Conservation (phyloP, 2,329 filamentous ascomycete species). For the Pestalotiopsis sp. region DNA sequence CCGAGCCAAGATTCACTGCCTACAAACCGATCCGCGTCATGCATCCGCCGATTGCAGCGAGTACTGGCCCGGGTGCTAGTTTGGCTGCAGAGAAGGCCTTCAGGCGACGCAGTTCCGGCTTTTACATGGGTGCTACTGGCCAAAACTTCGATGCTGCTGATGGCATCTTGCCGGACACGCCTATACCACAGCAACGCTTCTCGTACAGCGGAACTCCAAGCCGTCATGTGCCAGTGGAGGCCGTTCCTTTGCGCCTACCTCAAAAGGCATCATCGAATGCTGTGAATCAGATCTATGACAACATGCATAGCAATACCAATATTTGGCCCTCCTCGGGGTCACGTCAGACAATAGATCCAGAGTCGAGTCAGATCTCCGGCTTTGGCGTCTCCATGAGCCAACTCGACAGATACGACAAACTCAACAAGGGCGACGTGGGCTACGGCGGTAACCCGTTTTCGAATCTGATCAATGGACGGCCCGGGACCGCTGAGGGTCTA, state of each 20-base stretch:
- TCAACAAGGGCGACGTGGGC: slow-evolving; percentile 65
- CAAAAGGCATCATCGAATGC: slow-evolving; percentile 22
- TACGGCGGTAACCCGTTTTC: slow-evolving; percentile 61
- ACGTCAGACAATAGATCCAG: slow-evolving; percentile 35
- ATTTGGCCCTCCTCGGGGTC: slow-evolving; percentile 20
- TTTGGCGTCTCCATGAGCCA: slow-evolving; percentile 13
- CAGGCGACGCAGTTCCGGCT: slow-evolving; percentile 58
- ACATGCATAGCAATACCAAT: slow-evolving; percentile 21
- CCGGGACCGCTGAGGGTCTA: slow-evolving; percentile 62
- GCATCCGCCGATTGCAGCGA: slow-evolving; percentile 37
- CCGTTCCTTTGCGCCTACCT: slow-evolving; percentile 52
- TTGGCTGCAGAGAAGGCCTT: slow-evolving; percentile 62
- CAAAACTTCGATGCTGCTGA: slow-evolving; percentile 39
- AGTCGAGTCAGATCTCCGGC: slow-evolving; percentile 30
- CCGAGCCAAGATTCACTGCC: slow-evolving; percentile 81
- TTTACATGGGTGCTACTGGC: slow-evolving; percentile 34
- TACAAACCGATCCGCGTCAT: slow-evolving; percentile 72
- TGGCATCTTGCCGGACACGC: slow-evolving; percentile 22
- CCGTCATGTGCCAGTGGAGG: slow-evolving; percentile 43
- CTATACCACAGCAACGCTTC: slow-evolving; percentile 21
- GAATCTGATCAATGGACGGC: slow-evolving; percentile 36
- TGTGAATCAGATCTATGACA: slow-evolving; percentile 15
- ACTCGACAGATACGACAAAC: slow-evolving; percentile 60
- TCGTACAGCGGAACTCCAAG: slow-evolving; percentile 29
- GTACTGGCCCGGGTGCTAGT: slow-evolving; percentile 46